These are phyloP conservation scores for Phytophthora cryptogea DNA, from an alignment of 352 stramenopile species.

Conservation along the genomic window DNA sequence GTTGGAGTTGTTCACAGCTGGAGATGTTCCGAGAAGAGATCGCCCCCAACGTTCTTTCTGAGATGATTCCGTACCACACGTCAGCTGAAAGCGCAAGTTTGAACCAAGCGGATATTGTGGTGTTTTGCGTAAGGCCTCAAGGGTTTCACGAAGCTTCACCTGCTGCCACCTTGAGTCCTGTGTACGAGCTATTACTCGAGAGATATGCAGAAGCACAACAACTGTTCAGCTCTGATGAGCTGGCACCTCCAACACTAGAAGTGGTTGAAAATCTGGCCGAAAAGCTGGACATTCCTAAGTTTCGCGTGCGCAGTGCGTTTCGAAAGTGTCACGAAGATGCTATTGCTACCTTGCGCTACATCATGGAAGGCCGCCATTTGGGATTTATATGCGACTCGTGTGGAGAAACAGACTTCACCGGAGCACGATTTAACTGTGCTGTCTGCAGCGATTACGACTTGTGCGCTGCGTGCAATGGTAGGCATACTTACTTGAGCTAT, in stretches of 20 bases:
- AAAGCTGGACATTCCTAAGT: slow-evolving; percentile 78
- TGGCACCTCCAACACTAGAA: slow-evolving; percentile 49
- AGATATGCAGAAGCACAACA: slow-evolving; percentile 48
- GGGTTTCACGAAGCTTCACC: neutral
- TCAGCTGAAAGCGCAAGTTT: slow-evolving; percentile 31
- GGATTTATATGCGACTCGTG: slow-evolving; percentile 87
- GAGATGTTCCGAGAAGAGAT: slow-evolving; percentile 81
- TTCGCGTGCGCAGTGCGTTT: slow-evolving; percentile 79
- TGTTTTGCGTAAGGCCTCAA: slow-evolving; percentile 51
- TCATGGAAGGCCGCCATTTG: slow-evolving; percentile 82
- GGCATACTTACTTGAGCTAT: neutral
- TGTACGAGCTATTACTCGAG: slow-evolving; percentile 36
- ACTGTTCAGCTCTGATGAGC: slow-evolving; percentile 28
- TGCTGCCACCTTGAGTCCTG: neutral
- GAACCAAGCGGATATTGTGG: slow-evolving; percentile 63
- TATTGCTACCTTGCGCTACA: slow-evolving; percentile 66
- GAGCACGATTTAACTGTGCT: slow-evolving; percentile 73
- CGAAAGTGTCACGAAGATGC: slow-evolving; percentile 79
- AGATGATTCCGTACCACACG: slow-evolving; percentile 43
- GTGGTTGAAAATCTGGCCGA: slow-evolving; percentile 68
- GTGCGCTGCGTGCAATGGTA: slow-evolving; percentile 67
- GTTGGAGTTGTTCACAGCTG: slow-evolving; percentile 51
- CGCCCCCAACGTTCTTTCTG: slow-evolving; percentile 58
- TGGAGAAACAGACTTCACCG: slow-evolving; percentile 79
- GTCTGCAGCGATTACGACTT: slow-evolving; percentile 83